Evolutionary conservation across 371 early-diverging fungal species (phyloP).

Genomic region (Vittaforma corneae): DNA sequence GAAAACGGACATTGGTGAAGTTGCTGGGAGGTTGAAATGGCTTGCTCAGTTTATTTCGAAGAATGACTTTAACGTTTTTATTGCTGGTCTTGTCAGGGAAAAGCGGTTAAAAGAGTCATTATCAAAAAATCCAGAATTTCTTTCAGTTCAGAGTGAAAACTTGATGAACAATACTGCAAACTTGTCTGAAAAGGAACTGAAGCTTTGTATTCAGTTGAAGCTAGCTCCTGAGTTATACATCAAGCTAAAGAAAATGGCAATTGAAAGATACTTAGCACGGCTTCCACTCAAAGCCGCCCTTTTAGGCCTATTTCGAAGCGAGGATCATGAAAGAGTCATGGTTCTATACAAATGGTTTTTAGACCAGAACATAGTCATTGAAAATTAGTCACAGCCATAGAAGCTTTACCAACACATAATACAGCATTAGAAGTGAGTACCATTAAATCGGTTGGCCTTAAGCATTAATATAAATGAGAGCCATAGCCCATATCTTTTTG

Average conservation of each 20-base stretch:
- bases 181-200: conserved; percentile 8
- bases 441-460: no score
- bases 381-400: no score
- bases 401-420: no score
- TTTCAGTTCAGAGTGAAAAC: neutral
- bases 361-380: conserved; percentile 11
- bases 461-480: no score
- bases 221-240: neutral
- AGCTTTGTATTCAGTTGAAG: conserved; percentile 11
- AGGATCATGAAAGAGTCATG: neutral
- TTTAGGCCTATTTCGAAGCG: neutral
- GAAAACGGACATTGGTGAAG: conserved; percentile 69
- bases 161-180: conserved; percentile 1
- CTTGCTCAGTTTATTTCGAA: conserved; percentile 73
- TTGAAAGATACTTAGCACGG: conserved; percentile 7
- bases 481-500: no score
- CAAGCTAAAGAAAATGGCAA: conserved; percentile 12
- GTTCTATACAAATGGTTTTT: conserved; percentile 29
- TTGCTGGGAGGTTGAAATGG: conserved; percentile 67
- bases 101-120: neutral
- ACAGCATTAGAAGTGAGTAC: no score
- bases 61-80: conserved; percentile 68
- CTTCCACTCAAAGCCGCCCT: neutral
- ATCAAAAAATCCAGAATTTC: neutral
- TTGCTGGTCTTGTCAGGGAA: conserved; percentile 62